Evolutionary conservation across 2,329 filamentous ascomycete species (phyloP), one percentile per base, ranked within the genome.

Genomic region (Trichophyton simii): DNA sequence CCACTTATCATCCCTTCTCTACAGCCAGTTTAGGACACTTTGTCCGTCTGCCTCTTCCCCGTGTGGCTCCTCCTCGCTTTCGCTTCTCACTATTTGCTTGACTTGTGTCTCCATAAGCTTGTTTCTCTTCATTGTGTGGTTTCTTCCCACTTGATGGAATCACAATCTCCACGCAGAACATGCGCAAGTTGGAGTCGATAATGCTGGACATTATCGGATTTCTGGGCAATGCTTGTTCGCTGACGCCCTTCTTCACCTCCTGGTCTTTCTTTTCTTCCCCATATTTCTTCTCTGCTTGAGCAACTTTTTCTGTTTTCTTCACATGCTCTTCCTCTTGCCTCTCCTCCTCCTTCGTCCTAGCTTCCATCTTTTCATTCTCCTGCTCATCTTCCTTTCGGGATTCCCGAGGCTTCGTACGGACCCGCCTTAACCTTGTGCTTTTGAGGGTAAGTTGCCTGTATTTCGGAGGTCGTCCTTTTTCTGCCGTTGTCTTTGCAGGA

Each of bases 151-250:
- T 48, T 18, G 44, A 48, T 31, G 50, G 50, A n/a, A 54, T 15
- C 22, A 54, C 22, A n/a, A 54, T 54, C 50, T 54, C 50, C 50
- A 54, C 50, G 25, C 50, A 54, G 20, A 54, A n/a, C 50, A 54
- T 54, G 25, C 50, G 50, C 50, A 54, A 34, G 31, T 31, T 54
- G 22, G 50, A 34, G 8, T 15, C 22, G 13, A 25, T 31, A 31
- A n/a, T 25, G 50, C 28, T 34, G 28, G 50, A 15, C 28, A 18
- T 31, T 31, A 34, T 31, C 25, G 22, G 50, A 54, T 54, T 20
- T 11, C 50, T 31, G 15, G 50, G 22, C 28, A 54, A 31, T 54
- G 28, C 22, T 34, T 52, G 46, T 15, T 52, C 15, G 41, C 41
- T n/a, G 15, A n/a, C 13, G 22, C 22, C 22, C 46, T 54, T 25